Base-by-base conservation (phyloP, 1,284 basidiomycete species). In the Tylopilus sp. region DNA sequence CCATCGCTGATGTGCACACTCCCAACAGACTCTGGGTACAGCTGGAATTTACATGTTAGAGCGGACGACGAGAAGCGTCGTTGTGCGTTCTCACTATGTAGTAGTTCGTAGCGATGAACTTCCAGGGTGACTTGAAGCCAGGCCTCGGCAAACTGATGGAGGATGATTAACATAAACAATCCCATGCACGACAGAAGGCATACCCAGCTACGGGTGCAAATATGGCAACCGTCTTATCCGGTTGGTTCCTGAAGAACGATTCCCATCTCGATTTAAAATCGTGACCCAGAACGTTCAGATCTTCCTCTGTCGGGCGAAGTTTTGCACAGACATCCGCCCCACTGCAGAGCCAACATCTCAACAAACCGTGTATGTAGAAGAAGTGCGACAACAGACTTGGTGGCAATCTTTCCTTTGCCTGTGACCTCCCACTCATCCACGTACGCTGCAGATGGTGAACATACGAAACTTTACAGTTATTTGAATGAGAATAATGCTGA, bases 1-100 rank as follows among this genome's bases (percentile, higher is more conserved):
- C 54, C 40, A 16, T 58, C 49, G 11, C 33, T 52, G 31, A 65
- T 62, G 36, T 65, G 63, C 10, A 65, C 64, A 28, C 46, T 54
- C 2, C 63, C 64, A 11, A 37, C 44, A 2, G 56, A 64, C 3
- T 38, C 55, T 11, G 59, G 52, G 31, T 65, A 65, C 19, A 53
- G 19, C 63, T 52, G 61, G 29, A 26, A n/a, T 11, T 13, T 18
- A 34, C 16, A 16, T 18, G 16, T 34, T n/a, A 34, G 33, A 5
- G 16, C n/a, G 16, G 11, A 7, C n/a, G 9, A 8, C 7, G 6
- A 8, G 33, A 18, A 34, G 9, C 16, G 4, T 18, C 16, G 4
- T 18, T 2, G 33, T 7, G 6, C 25, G 18, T 39, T 11, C 48
- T 38, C 36, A 54, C 31, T 25, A n/a, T 33, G 29, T 21, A 33